Conservation (phyloP, 2,329 filamentous ascomycete species). For the Fusarium redolens region DNA sequence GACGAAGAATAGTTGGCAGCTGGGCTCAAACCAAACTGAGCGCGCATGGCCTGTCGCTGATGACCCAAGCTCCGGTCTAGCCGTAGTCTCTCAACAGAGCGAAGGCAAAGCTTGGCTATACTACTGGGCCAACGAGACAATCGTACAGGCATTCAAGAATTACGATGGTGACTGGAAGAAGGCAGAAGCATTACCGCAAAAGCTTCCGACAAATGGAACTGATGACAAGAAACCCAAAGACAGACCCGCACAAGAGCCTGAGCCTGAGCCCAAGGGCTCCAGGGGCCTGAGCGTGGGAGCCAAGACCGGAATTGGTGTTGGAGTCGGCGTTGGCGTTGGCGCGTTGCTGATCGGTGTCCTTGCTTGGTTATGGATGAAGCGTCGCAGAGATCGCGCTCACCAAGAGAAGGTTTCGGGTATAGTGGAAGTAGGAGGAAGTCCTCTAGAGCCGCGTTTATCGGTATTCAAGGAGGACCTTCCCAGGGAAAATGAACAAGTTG, state of each 20-base stretch:
- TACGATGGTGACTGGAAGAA: not conserved
- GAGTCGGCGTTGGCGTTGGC: not conserved
- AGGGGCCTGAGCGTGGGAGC: not conserved
- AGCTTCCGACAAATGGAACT: not conserved
- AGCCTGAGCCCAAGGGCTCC: not conserved
- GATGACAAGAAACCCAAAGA: not conserved
- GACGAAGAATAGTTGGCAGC: not conserved
- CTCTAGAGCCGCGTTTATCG: not conserved
- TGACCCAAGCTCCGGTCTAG: not conserved
- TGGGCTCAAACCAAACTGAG: not conserved
- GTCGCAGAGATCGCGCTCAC: not conserved
- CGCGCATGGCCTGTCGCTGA: not conserved
- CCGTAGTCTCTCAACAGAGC: not conserved
- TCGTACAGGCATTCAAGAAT: not conserved
- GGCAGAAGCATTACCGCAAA: not conserved
- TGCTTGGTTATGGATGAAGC: not conserved
- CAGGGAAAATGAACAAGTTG: not conserved
- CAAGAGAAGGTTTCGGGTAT: not conserved
- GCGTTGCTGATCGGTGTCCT: not conserved
- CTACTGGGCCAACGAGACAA: constrained; percentile 13
- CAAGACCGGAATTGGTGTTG: not conserved
- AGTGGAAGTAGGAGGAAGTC: not conserved
- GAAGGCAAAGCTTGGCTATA: constrained; percentile 5
- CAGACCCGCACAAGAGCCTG: not conserved
- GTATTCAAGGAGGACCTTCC: not conserved